Conservation (phyloP, 1,284 basidiomycete genomes). For the Crepidotus sp. region DNA sequence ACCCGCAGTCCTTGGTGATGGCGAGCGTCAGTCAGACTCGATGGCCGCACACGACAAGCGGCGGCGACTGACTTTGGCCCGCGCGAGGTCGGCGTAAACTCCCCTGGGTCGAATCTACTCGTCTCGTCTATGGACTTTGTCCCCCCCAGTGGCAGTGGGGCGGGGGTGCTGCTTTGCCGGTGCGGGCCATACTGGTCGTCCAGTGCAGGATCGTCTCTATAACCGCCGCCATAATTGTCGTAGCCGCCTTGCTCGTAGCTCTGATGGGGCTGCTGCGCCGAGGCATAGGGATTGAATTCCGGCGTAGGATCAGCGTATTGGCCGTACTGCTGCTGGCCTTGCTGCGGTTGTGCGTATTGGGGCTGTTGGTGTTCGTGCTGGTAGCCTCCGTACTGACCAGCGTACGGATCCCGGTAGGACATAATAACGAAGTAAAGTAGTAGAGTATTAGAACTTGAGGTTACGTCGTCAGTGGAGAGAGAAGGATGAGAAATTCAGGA, state of each 20-base stretch:
- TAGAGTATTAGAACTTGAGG: no score
- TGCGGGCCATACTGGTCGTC: conserved; percentile 18
- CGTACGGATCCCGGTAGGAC: conserved; percentile 47
- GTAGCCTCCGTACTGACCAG: conserved; percentile 30
- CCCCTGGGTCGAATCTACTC: conserved; percentile 32
- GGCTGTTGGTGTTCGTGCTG: conserved; percentile 24
- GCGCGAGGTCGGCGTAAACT: conserved; percentile 26
- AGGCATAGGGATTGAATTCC: conserved; percentile 43
- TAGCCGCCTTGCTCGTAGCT: conserved; percentile 41
- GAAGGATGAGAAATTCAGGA: background rate
- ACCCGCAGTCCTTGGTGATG: conserved; percentile 25
- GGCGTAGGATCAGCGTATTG: conserved; percentile 22
- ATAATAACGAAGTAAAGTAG: conserved; percentile 22
- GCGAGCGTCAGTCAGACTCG: conserved; percentile 8
- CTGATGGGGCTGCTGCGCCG: conserved; percentile 34
- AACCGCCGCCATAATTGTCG: conserved; percentile 32
- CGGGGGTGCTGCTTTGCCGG: conserved; percentile 17
- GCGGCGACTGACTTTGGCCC: conserved; percentile 25
- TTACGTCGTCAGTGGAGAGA: background rate
- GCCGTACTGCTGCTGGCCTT: conserved; percentile 2
- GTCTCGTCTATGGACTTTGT: conserved; percentile 19
- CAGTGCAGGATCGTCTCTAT: conserved; percentile 33
- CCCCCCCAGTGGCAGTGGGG: conserved; percentile 9
- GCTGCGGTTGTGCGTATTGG: conserved; percentile 13
- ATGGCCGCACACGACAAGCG: background rate